Evolutionary conservation across 768 basidiomycete species (phyloP).

Genomic region (Sarcomyxa edulis): DNA sequence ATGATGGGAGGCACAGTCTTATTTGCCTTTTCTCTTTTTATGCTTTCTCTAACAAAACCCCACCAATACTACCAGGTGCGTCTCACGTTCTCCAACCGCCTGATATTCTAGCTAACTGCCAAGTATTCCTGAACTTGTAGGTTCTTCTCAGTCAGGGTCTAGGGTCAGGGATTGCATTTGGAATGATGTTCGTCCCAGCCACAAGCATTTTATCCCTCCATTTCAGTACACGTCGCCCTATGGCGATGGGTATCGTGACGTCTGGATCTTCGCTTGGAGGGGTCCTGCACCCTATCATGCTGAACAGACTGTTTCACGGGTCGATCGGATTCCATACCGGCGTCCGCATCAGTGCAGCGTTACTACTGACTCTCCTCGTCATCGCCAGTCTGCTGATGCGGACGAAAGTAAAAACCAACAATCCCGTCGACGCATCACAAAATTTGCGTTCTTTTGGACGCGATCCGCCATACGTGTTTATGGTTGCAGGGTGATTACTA

Average conservation of each 20-base stretch:
- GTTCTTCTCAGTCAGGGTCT: slow-evolving; percentile 45
- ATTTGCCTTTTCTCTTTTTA: slow-evolving; percentile 25
- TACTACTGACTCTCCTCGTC: slow-evolving; percentile 31
- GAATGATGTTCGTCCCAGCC: slow-evolving; percentile 41
- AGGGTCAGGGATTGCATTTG: slow-evolving; percentile 39
- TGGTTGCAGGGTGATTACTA: slow-evolving; percentile 36
- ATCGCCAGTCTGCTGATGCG: slow-evolving; percentile 31
- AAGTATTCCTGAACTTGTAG: slow-evolving; percentile 14
- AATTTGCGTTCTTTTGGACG: slow-evolving; percentile 28
- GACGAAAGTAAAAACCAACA: slow-evolving; percentile 29
- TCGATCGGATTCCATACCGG: slow-evolving; percentile 47
- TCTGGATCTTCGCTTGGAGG: slow-evolving; percentile 57
- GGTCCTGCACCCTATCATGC: slow-evolving; percentile 55
- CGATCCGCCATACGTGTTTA: slow-evolving; percentile 39
- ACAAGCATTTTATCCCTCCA: slow-evolving; percentile 44
- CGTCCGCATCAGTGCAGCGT: slow-evolving; percentile 42
- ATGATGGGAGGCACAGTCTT: slow-evolving; percentile 22
- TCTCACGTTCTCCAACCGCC: background rate
- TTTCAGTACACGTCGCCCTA: slow-evolving; percentile 38
- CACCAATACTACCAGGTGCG: slow-evolving; percentile 25
- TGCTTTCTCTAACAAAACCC: slow-evolving; percentile 23
- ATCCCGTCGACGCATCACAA: slow-evolving; percentile 28
- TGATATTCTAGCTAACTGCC: background rate
- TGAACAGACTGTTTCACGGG: slow-evolving; percentile 48
- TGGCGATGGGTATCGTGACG: slow-evolving; percentile 46